Evolutionary conservation across 352 stramenopile species (phyloP), one percentile per base, ranked within the genome.

Genomic region (Phytophthora uliginosa): DNA sequence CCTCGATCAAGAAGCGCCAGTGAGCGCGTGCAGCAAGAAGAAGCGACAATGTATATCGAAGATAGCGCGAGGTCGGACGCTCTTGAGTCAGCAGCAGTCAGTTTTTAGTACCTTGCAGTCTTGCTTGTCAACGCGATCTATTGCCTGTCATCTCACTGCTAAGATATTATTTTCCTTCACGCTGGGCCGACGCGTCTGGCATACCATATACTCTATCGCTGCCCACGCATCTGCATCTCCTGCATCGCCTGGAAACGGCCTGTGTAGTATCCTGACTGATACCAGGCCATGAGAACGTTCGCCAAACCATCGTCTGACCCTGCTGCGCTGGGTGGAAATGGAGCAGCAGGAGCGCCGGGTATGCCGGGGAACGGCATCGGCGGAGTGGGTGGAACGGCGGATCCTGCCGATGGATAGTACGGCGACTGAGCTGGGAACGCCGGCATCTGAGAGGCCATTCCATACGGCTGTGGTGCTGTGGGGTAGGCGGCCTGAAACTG

Each of bases 251-350:
- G 85, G 66, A 89, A 95, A 50, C 88, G 80, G 7, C 88, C 88
- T 2, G 87, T 94, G 61, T 92, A 93, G 69, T 95, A 96, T 56
- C 87, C 89, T 18, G 86, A 94, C 62, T 95, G 88, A 75, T 95
- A 96, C 88, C 89, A 96, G n/a, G 89, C 79, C 58, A 96, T 74
- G 8, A 95, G 75, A 55, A 95, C 45, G 38, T 91, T 94, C 7
- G 89, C 81, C 20, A 96, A 66, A 3, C 89, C 85, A 31, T 95
- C 85, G 56, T 91, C 79, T 45, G 31, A 73, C 31, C 24, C 67
- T 66, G 45, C 38, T 28, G 63, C 34, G 22, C 66, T 70, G 26
- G 67, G 58, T 54, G 71, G 45, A 56, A 71, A 76, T 58, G 59
- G 33, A 62, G 57, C 40, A 45, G 73, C 22, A n/a, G 52, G 66